Evolutionary conservation across 176 grass and related monocot species (phyloP), one percentile per base, ranked within the genome.

Genomic region (Carex myosuroides): DNA sequence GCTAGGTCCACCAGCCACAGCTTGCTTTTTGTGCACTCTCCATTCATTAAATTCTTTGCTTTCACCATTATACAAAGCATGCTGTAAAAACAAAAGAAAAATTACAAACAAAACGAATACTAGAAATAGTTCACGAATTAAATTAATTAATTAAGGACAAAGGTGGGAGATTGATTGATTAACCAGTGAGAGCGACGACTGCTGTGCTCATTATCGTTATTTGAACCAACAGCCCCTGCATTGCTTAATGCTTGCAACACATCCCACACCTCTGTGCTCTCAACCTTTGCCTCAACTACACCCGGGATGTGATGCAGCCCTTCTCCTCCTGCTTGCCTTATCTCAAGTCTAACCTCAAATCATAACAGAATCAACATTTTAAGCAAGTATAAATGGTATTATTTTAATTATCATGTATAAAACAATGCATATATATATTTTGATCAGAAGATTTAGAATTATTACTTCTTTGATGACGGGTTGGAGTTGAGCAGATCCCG

Each of bases 1-100:
- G 96, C 96, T 79, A 99, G 87, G 78, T 99, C 96, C 50, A 99
- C 90, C 22, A 99, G 90, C 96, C 96, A 99, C 22, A 99, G n/a
- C n/a, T n/a, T n/a, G n/a, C n/a, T n/a, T n/a, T n/a, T n/a, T n/a
- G n/a, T n/a, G n/a, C n/a, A n/a, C n/a, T n/a, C n/a, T n/a, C n/a
- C n/a, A n/a, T n/a, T n/a, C n/a, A n/a, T n/a, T n/a, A n/a, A n/a
- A n/a, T n/a, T n/a, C n/a, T n/a, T n/a, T n/a, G n/a, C n/a, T n/a
- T n/a, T n/a, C n/a, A n/a, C n/a, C n/a, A n/a, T n/a, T n/a, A n/a
- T n/a, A n/a, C n/a, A n/a, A n/a, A n/a, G n/a, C n/a, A n/a, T n/a
- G n/a, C n/a, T n/a, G n/a, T n/a, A n/a, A n/a, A n/a, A n/a, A n/a
- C n/a, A n/a, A n/a, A n/a, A n/a, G n/a, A n/a, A n/a, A n/a, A n/a